A percentile compares a stretch with the other conserved stretches of the same genome.
These are phyloP conservation scores for Akanthomyces dipterigenus DNA, from an alignment of 2,329 filamentous ascomycete genomes.

Conservation along the genomic window DNA sequence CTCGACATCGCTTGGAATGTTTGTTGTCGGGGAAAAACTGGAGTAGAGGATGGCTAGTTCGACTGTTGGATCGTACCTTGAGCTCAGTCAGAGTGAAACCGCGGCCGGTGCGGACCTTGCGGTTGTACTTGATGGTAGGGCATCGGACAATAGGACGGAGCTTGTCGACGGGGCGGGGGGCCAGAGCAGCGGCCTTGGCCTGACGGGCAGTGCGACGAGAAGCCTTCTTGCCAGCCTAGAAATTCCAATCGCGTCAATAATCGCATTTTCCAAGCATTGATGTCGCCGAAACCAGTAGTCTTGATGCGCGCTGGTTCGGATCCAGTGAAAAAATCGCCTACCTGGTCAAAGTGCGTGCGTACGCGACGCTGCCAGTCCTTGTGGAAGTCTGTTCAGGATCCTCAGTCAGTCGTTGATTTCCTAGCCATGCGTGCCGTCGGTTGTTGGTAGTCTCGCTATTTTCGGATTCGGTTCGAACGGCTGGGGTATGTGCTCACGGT, in stretches of 20 bases:
- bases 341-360: slow-evolving; percentile 99
- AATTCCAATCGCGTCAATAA: slow-evolving; percentile 29
- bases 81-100: slow-evolving; percentile 97
- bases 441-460: slow-evolving; percentile 14
- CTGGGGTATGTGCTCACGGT: slow-evolving; percentile 58
- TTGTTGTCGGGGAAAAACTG: not conserved
- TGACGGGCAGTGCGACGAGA: slow-evolving; percentile 85
- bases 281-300: slow-evolving; percentile 3
- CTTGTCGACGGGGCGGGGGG: slow-evolving; percentile 95
- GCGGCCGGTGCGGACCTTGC: slow-evolving; percentile 89
- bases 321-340: slow-evolving; percentile 41
- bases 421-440: slow-evolving; percentile 18
- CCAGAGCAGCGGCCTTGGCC: slow-evolving; percentile 90
- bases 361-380: slow-evolving; percentile 99
- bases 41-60: not conserved
- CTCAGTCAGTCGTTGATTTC: slow-evolving; percentile 12
- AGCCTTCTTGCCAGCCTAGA: slow-evolving; percentile 90
- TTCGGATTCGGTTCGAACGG: slow-evolving; percentile 19
- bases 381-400: slow-evolving; percentile 68
- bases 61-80: slow-evolving; percentile 61
- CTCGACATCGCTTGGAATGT: not conserved
- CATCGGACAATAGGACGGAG: slow-evolving; percentile 94
- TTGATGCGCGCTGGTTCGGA: slow-evolving; percentile 1
- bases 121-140: slow-evolving; percentile 99
- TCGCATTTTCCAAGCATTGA: slow-evolving; percentile 16